These are phyloP conservation scores for Botryosphaeria dothidea DNA, from an alignment of 2,329 filamentous ascomycete genomes.

Conservation along the genomic window DNA sequence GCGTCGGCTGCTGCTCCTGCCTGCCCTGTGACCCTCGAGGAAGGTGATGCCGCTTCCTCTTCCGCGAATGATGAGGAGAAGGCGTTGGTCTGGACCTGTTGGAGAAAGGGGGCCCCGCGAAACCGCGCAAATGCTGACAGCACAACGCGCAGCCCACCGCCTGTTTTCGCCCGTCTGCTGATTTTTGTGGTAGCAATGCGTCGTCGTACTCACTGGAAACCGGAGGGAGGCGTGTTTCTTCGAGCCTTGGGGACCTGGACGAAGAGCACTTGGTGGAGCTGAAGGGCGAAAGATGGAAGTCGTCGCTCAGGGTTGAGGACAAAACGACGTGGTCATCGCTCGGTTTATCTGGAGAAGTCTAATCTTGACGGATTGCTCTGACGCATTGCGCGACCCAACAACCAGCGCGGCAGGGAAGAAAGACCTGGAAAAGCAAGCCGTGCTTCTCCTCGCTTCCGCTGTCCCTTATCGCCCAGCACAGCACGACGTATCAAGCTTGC, in stretches of 20 bases:
- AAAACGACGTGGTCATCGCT: background rate
- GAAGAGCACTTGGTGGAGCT: background rate
- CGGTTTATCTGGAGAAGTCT: background rate
- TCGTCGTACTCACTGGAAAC: background rate
- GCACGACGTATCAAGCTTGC: constrained; percentile 13
- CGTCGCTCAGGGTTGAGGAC: background rate
- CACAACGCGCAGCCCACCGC: constrained; percentile 1
- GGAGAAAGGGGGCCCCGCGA: constrained; percentile 1
- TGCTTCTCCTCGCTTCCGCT: constrained; percentile 8
- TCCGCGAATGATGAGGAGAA: background rate
- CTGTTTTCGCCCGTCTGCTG: background rate
- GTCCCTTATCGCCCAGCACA: constrained; percentile 12
- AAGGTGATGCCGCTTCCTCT: constrained; percentile 9
- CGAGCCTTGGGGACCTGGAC: background rate
- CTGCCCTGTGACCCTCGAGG: background rate
- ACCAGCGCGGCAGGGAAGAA: background rate
- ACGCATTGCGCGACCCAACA: constrained; percentile 3
- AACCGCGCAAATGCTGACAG: background rate
- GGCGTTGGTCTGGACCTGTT: background rate
- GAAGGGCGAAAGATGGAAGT: background rate
- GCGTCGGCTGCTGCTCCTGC: background rate
- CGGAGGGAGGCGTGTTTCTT: background rate
- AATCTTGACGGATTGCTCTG: background rate
- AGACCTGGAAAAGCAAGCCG: background rate
- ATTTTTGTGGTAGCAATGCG: background rate